phyloP scores from a whole-genome alignment of 371 early-diverging fungal species.

The Nematocida parisii region DNA sequence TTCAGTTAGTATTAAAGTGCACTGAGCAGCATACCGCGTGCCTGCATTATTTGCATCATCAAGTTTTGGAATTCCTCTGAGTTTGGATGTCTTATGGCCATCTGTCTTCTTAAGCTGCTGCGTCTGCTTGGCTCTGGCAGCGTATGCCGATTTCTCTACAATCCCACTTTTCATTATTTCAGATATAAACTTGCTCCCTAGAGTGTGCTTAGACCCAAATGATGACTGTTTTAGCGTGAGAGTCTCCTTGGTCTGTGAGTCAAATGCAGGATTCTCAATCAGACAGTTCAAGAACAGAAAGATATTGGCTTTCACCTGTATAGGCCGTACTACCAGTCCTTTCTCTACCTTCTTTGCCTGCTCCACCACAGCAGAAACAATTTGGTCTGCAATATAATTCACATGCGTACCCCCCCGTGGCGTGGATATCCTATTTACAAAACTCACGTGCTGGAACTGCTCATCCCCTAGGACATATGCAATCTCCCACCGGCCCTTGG shows the following conservation, averaged over 20 bases:
- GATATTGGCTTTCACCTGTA: conserved; percentile 83
- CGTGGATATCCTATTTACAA: conserved; percentile 96
- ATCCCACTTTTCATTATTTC: conserved; percentile 76
- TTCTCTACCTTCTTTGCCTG: conserved; percentile 78
- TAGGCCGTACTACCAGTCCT: conserved; percentile 74
- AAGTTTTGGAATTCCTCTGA: conserved; percentile 84
- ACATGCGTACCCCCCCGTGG: conserved; percentile 95
- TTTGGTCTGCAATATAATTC: conserved; percentile 80
- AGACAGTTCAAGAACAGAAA: conserved; percentile 90
- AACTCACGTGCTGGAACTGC: conserved; percentile 90
- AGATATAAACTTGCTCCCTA: conserved; percentile 78
- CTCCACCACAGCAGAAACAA: conserved; percentile 76
- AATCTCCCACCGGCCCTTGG: conserved; percentile 89
- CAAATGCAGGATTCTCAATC: conserved; percentile 96
- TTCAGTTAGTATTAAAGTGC: conserved; percentile 95
- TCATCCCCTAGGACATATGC: conserved; percentile 85
- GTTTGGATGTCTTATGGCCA: conserved; percentile 73
- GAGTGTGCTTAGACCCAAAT: conserved; percentile 83
- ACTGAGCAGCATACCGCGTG: conserved; percentile 74
- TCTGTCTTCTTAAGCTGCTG: conserved; percentile 86
- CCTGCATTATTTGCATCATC: conserved; percentile 97
- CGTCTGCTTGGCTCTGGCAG: conserved; percentile 78
- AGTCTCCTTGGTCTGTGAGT: conserved; percentile 97
- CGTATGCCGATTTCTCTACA: conserved; percentile 77
- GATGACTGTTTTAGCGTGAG: conserved; percentile 78